Base-by-base conservation (phyloP, 352 stramenopile species). In the Pythium grandisporangium region DNA sequence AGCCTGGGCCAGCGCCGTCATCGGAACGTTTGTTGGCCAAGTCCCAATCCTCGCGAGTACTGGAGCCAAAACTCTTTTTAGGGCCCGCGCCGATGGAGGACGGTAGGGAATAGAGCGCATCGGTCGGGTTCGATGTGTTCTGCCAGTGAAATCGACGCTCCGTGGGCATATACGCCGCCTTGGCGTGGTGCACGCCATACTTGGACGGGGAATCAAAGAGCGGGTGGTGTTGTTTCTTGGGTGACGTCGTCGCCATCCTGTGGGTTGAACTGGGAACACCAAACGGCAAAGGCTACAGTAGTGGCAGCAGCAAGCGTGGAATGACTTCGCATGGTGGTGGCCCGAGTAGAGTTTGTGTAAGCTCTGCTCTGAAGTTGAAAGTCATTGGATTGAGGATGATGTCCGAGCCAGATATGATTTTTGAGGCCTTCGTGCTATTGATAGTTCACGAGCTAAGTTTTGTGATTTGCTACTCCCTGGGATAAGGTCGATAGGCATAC, bases 201-300 rank as follows among this genome's bases (percentile, higher is more conserved):
- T 91, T 91, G 42, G 78, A 84, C 20, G 78, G 63, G 19, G 70
- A 83, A 30, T 84, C 59, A 41, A 89, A 91, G 16, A 91, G 54
- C 49, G 72, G 67, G 17, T 47, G 45, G 38, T 69, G 61, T 30
- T 51, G 50, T 29, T 26, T 46, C 13, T 43, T 37, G 20, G 51
- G 48, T 30, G 51, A 52, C 36, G 41, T 32, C 33, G 48, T 32
- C 37, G 51, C 23, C 51, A 53, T 58, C 12, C 19, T 7, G 33
- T n/a, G n/a, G n/a, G n/a, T n/a, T n/a, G n/a, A n/a, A n/a, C n/a
- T n/a, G n/a, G n/a, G n/a, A n/a, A n/a, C n/a, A n/a, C n/a, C n/a
- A n/a, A n/a, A n/a, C n/a, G n/a, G n/a, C n/a, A n/a, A n/a, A n/a
- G n/a, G n/a, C n/a, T n/a, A n/a, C n/a, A n/a, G n/a, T n/a, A n/a